Evolutionary conservation across 441 rosid genomes (phyloP), one percentile per base, ranked within the genome.

Genomic region (Bruguiera hainesii): DNA sequence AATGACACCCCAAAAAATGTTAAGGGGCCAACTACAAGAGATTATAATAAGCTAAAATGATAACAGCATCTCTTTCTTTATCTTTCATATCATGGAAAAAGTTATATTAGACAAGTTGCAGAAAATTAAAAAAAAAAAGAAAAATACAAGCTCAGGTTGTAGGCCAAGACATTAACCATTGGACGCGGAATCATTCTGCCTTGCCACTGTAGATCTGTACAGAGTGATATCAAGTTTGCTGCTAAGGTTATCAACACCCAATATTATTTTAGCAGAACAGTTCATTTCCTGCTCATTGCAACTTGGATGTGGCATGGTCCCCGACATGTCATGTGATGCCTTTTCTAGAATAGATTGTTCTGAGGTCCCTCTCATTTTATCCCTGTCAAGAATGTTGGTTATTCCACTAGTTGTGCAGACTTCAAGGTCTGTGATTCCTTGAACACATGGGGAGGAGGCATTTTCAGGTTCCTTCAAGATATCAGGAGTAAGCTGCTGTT

Each of bases 81-180:
- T 39, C 48, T 23, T 46, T 58, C 30, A 6, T 28, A 25, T 53
- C 5, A 56, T 8, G 25, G 42, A 56, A 10, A 31, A 13, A 16
- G 56, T 39, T 39, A 29, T 48, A 49, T 31, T 10, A 31, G n/a
- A 52, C 23, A 39, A 55, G 35, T 37, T 37, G 23, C 42, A 37
- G 46, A 49, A 31, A 29, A 23, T 23, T 23, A 18, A n/a, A 2
- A 46, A 37, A 56, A 46, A 29, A 18, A 15, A 1, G 31, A 42
- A 42, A 42, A 3, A 15, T 3, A 62, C 46, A 33, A 7, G 10
- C 48, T 15, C 1, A 5, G 21, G 20, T 15, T 53, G 18, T 49
- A 30, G 51, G 29, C 1, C 39, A 31, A 48, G 19, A 29, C 37
- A 72, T 56, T 76, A 46, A 76, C 76, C 30, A 37, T 23, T 13